Evolutionary conservation across 495 filamentous ascomycete species (phyloP).

Genomic region (Penicillium parvum): DNA sequence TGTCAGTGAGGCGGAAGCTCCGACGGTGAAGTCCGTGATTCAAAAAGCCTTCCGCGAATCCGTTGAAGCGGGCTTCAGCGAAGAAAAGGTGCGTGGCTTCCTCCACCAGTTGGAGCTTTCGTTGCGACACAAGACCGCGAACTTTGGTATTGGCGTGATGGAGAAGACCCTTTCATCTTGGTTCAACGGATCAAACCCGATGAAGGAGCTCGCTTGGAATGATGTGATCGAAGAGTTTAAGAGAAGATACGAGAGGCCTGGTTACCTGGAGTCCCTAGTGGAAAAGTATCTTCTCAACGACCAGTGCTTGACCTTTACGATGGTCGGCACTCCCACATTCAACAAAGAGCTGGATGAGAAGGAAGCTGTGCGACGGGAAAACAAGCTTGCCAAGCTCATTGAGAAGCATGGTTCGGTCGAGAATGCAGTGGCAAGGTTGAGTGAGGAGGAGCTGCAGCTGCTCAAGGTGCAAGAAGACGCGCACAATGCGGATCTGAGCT

Average conservation of each 20-base stretch:
- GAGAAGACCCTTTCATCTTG: slow-evolving; percentile 82
- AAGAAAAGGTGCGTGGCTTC: slow-evolving; percentile 85
- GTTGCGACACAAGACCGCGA: slow-evolving; percentile 90
- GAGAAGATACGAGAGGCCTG: slow-evolving; percentile 58
- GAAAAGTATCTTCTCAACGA: slow-evolving; percentile 89
- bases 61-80: slow-evolving; percentile 72
- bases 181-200: slow-evolving; percentile 93
- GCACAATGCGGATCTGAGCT: slow-evolving; percentile 76
- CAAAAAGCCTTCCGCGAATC: slow-evolving; percentile 61
- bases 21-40: slow-evolving; percentile 69
- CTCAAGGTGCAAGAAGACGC: slow-evolving; percentile 77
- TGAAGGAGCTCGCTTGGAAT: slow-evolving; percentile 86
- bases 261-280: slow-evolving; percentile 79
- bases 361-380: slow-evolving; percentile 64
- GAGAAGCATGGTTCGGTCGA: slow-evolving; percentile 64
- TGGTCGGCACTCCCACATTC: slow-evolving; percentile 77
- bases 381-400: slow-evolving; percentile 65
- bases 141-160: slow-evolving; percentile 88
- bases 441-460: slow-evolving; percentile 73
- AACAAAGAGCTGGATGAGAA: slow-evolving; percentile 69
- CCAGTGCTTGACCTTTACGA: slow-evolving; percentile 84
- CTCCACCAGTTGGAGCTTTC: slow-evolving; percentile 88
- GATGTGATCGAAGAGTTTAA: slow-evolving; percentile 80
- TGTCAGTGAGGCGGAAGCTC: slow-evolving; percentile 71
- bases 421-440: slow-evolving; percentile 63